Base-by-base conservation (phyloP, 2,329 filamentous ascomycete genomes). In the Ascochyta viciae-villosae region DNA sequence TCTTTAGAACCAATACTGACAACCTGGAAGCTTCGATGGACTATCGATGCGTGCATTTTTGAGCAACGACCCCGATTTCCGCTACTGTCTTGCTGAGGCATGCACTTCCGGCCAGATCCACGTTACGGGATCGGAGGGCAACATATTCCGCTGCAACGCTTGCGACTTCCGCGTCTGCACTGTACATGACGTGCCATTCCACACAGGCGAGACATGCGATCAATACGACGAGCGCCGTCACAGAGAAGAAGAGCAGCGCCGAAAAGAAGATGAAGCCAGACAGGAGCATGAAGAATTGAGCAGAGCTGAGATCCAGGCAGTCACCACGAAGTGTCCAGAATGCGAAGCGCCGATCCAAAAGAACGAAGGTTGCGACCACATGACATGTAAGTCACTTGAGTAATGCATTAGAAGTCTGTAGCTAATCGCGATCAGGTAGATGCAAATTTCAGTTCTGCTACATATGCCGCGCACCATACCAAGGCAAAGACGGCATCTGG, bases 51-150 rank as follows among this genome's bases (percentile, higher is more conserved):
- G 42, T 41, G 43, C 9, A 6, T 42, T 22, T 8, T 43, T 51
- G 7, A 49, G 38, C n/a, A 10, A 44, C 4, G 29, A 50, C 3
- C n/a, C 33, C 1, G 23, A 19, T 23, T 54, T 54, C 7, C 13
- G 35, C 0, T 47, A 49, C 24, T 57, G 53, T 12, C 40, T 43
- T 2, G 35, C 31, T 2, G n/a, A 34, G 23, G 41, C 38, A 6
- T 60, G 57, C 15, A 22, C 9, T 3, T 60, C 50, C 0, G 50
- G 54, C 0, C 50, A 58, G 19, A 49, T 57, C 1, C 54, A 60
- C 38, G 54, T 51, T 5, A 38, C 15, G 1, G 26, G 39, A 0
- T 12, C 27, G 0, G 24, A 41, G 19, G 43, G 39, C 0, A 23
- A 50, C 0, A 53, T 55, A 19, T 61, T 45, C 2, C 43, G 50